A percentile compares a stretch with the other conserved stretches of the same genome.
These are phyloP conservation scores for Fusarium setosum DNA, from an alignment of 2,329 filamentous ascomycete species.

Conservation along the genomic window DNA sequence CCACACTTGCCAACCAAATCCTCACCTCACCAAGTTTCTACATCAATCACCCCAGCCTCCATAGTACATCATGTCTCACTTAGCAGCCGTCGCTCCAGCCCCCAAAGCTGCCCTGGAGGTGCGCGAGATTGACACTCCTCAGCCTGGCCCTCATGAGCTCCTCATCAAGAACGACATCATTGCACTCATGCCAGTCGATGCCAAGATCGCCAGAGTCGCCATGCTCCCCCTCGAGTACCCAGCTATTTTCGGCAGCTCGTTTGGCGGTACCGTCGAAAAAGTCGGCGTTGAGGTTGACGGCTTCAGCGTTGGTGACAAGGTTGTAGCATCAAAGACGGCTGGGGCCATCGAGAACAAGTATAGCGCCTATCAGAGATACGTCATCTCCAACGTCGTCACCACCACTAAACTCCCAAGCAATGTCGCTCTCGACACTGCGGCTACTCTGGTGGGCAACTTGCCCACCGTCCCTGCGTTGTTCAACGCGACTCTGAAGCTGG, in stretches of 20 bases:
- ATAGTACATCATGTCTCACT: conserved; percentile 30
- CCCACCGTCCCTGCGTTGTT: conserved; percentile 31
- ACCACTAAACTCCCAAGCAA: conserved; percentile 22
- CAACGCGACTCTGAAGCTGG: conserved; percentile 21
- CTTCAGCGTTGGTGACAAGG: conserved; percentile 30
- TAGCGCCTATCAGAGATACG: conserved; percentile 28
- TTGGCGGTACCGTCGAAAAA: conserved; percentile 26
- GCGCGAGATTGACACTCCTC: conserved; percentile 25
- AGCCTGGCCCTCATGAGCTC: conserved; percentile 29
- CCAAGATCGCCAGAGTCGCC: conserved; percentile 34
- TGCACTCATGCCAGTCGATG: conserved; percentile 31
- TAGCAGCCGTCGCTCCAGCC: conserved; percentile 25
- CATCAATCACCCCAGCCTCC: too few species aligned
- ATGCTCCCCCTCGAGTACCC: conserved; percentile 33
- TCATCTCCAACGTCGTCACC: conserved; percentile 6
- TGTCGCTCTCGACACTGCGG: conserved; percentile 19
- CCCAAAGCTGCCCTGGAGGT: conserved; percentile 26
- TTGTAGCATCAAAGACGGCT: conserved; percentile 29
- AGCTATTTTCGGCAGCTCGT: conserved; percentile 25
- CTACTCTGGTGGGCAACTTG: conserved; percentile 30
- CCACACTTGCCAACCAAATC: too few species aligned
- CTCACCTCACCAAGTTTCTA: too few species aligned
- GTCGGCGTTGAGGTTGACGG: conserved; percentile 10
- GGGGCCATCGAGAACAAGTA: conserved; percentile 29
- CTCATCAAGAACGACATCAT: conserved; percentile 35